Base-by-base conservation (phyloP, 331 rosid genomes). In the Erythrophleum ivorense region DNA sequence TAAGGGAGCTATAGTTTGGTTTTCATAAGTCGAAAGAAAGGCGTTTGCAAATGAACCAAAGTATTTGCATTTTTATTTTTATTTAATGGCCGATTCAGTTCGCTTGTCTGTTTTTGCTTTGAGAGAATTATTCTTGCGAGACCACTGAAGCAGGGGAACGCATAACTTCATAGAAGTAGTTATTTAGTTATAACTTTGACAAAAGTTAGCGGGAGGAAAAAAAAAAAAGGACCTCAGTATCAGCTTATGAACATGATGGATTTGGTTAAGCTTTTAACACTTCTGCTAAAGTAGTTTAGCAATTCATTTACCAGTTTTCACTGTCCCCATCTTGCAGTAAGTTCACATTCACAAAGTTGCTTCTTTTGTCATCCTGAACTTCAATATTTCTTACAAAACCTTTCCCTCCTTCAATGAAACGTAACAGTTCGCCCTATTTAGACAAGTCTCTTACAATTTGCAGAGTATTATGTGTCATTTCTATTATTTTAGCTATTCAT, bases 391-490 rank as follows among this genome's bases (percentile, higher is more conserved):
- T 24, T 2, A 36, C 15, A 24, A 24, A 21, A 19, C 16, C 38
- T 59, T 59, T 59, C 6, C 41, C 40, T 8, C 4, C n/a, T 62
- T 62, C 21, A 15, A 48, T 24, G 12, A 71, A 29, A 7, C 33
- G 43, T 54, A 55, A 43, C 52, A 55, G 12, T 18, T 14, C 10
- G 50, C 66, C 6, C 31, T n/a, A 36, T 57, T 15, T 19, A 58
- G 18, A 12, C 5, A 29, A 41, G 55, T 43, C 21, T 59, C 19
- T n/a, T n/a, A 60, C 24, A 45, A 43, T 60, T 11, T 60, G 45
- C 9, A 69, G 36, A 21, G 75, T 59, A 58, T 40, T 3, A 54
- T 74, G 53, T 55, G 69, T 75, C 41, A 63, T 57, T 57, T 40
- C 36, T 60, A 21, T 40, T 14, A 21, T 3, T 74, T 71, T 19